Evolutionary conservation across 768 basidiomycete species (phyloP).

Genomic region (Kwoniella newhampshirensis): DNA sequence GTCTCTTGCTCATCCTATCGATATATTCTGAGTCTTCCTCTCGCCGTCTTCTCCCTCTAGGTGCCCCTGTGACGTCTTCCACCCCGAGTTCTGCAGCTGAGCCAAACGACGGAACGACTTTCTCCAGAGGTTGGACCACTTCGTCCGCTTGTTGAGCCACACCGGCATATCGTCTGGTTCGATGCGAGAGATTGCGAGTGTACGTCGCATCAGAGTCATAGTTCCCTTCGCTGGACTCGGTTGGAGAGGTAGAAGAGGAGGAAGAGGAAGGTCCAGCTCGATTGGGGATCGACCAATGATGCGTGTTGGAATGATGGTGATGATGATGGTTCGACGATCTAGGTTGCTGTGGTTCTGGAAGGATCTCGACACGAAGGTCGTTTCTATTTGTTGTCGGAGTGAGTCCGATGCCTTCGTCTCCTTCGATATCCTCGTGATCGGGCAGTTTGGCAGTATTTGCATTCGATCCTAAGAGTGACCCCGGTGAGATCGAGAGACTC

Average conservation of each 20-base stretch:
- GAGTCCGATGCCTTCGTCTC: slow-evolving; percentile 18
- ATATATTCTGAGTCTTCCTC: slow-evolving; percentile 7
- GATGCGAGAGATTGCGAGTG: slow-evolving; percentile 4
- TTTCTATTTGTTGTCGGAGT: background rate
- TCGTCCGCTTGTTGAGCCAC: slow-evolving; percentile 26
- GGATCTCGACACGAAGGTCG: slow-evolving; percentile 16
- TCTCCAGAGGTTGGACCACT: slow-evolving; percentile 21
- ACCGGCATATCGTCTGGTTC: slow-evolving; percentile 10
- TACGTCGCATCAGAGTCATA: slow-evolving; percentile 22
- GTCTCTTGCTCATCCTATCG: slow-evolving; percentile 4
- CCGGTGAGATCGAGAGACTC: slow-evolving; percentile 26
- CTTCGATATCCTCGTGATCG: background rate
- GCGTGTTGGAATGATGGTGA: slow-evolving; percentile 12
- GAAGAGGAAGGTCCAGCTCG: slow-evolving; percentile 20
- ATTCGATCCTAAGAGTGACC: no score
- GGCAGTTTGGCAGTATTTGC: no score
- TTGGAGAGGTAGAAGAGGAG: slow-evolving; percentile 16
- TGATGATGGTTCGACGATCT: slow-evolving; percentile 3
- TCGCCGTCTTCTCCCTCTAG: slow-evolving; percentile 8
- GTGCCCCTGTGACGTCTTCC: slow-evolving; percentile 27
- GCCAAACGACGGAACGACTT: background rate
- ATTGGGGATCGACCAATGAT: slow-evolving; percentile 22
- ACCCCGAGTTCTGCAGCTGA: slow-evolving; percentile 7
- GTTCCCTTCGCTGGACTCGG: slow-evolving; percentile 12
- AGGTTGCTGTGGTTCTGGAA: slow-evolving; percentile 2